phyloP scores from a whole-genome alignment of 2,329 filamentous ascomycete genomes.

The Pseudocercospora eumusae region DNA sequence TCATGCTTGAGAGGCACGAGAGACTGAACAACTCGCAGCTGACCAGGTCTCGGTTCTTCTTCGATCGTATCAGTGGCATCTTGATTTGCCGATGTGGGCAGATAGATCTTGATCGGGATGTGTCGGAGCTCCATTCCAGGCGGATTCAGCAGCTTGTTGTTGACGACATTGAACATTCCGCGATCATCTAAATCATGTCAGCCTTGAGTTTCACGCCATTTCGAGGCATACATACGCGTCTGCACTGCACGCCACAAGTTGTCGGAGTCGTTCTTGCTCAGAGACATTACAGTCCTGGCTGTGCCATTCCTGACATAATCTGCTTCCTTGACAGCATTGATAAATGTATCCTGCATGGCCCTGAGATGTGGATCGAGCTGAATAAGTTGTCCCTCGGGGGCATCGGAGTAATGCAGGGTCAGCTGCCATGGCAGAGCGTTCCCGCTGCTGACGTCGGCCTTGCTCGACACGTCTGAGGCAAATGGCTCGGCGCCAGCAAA shows the following conservation, averaged over 20 bases:
- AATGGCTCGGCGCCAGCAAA: constrained; percentile 61
- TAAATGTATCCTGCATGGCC: constrained; percentile 64
- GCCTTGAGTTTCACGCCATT: neutral
- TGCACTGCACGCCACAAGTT: constrained; percentile 79
- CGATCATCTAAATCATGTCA: constrained; percentile 64
- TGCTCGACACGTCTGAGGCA: constrained; percentile 27
- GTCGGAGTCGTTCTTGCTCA: constrained; percentile 81
- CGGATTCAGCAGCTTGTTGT: constrained; percentile 73
- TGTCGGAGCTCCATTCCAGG: constrained; percentile 71
- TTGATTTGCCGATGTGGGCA: constrained; percentile 57
- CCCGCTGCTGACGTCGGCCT: constrained; percentile 1
- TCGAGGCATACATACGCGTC: constrained; percentile 56
- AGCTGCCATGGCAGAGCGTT: constrained; percentile 61
- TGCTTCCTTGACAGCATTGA: constrained; percentile 73
- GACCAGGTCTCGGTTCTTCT: constrained; percentile 41
- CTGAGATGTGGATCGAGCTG: constrained; percentile 57
- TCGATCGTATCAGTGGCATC: constrained; percentile 34
- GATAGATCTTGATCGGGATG: constrained; percentile 85
- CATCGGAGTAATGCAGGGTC: constrained; percentile 61
- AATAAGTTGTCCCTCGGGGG: constrained; percentile 60
- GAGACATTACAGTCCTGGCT: constrained; percentile 83
- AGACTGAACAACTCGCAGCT: constrained; percentile 65
- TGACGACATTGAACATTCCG: constrained; percentile 69
- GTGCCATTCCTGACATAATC: constrained; percentile 87
- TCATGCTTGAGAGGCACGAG: constrained; percentile 60